Base-by-base conservation (phyloP, 306 rosid species). In the Vigna mungo region DNA sequence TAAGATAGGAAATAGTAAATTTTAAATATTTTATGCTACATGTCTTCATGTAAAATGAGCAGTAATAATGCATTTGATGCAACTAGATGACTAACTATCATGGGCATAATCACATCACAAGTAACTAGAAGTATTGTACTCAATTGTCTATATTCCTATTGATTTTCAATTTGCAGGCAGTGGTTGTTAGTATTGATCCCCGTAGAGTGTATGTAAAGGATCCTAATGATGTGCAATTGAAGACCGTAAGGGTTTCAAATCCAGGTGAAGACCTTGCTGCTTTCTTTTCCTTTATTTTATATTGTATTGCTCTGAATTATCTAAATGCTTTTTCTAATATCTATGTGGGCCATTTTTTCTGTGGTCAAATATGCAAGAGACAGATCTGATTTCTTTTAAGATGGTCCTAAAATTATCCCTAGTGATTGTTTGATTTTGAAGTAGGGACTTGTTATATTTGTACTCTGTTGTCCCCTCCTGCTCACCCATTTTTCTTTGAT, bases 151-250 rank as follows among this genome's bases (percentile, higher is more conserved):
- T 20, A 60, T 14, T 41, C 59, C 75, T 67, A 61, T 53, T 75
- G 54, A 32, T 43, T 71, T 83, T 73, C 72, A 51, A 63, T 39
- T 65, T 56, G 55, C 92, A 95, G 99, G 99, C 99, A 44, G 99
- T 95, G 72, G 97, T 92, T 58, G 98, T 95, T 21, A 95, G 99
- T 74, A 87, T 95, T 61, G 99, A 95, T 88, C 99, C 98, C 72
- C 90, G 90, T 53, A 91, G 97, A 77, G 94, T 89, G 69, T 89
- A 92, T 17, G n/a, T 91, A 47, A 88, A 88, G 86, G 79, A 84
- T 81, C 89, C 93, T 46, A 72, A 80, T 41, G 99, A 92, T 68
- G 96, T 92, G 62, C 86, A 88, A 81, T 88, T 89, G 72, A 87
- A 90, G 88, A 86, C 93, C 43, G 56, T 80, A 68, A 86, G 77